phyloP scores from a whole-genome alignment of 192 early-diverging fungal genomes.

The Gaertneriomyces semiglobifer region DNA sequence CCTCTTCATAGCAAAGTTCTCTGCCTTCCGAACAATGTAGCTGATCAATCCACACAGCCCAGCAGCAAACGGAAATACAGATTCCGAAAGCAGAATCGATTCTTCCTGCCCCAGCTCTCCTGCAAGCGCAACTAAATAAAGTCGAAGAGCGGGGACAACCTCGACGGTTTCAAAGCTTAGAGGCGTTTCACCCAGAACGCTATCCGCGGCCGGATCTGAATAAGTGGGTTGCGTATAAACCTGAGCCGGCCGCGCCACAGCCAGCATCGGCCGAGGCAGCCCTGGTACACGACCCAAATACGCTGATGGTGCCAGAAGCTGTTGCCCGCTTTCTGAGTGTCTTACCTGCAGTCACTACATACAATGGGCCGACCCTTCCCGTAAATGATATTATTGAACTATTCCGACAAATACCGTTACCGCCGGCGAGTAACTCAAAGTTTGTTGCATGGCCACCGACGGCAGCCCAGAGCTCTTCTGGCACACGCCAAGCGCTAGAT shows the following conservation, averaged over 20 bases:
- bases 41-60: slow-evolving; percentile 4
- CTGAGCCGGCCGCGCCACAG: slow-evolving; percentile 35
- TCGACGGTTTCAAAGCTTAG: slow-evolving; percentile 26
- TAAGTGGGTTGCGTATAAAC: slow-evolving; percentile 66
- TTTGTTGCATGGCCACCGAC: slow-evolving; percentile 21
- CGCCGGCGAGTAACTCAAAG: slow-evolving; percentile 5
- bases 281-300: not conserved
- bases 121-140: not conserved
- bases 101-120: not conserved
- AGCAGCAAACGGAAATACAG: slow-evolving; percentile 2
- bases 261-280: slow-evolving; percentile 3
- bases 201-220: slow-evolving; percentile 72
- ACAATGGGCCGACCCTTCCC: slow-evolving; percentile 41
- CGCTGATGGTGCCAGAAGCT: slow-evolving; percentile 33
- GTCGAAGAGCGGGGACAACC: slow-evolving; percentile 3
- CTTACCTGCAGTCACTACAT: slow-evolving; percentile 32
- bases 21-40: not conserved
- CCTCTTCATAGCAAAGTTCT: not conserved
- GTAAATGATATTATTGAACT: slow-evolving; percentile 35
- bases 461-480: too few relatives aligned
- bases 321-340: slow-evolving; percentile 29
- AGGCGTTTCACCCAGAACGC: slow-evolving; percentile 62
- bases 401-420: slow-evolving; percentile 33
- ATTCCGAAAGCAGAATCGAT: slow-evolving; percentile 6
- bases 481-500: too few relatives aligned